Evolutionary conservation across 202 grass and related monocot genomes (phyloP).

Genomic region (Schoenoplectus tabernaemontani): DNA sequence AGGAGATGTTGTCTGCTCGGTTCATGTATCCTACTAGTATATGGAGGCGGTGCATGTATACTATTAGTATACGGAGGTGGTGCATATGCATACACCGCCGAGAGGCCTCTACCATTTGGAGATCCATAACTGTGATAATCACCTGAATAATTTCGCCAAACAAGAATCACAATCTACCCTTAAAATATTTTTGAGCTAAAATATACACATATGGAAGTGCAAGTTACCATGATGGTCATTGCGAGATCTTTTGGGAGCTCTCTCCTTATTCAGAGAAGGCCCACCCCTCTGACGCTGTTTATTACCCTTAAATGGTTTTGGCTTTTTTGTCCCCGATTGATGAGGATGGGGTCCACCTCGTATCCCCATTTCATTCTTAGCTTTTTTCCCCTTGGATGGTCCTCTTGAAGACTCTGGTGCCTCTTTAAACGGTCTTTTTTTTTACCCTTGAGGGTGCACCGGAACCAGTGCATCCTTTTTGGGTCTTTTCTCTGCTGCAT

Average conservation of each 20-base stretch:
- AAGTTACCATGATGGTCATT: background rate
- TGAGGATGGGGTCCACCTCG: background rate
- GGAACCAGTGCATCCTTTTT: background rate
- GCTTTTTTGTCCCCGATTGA: background rate
- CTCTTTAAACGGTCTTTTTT: constrained; percentile 9
- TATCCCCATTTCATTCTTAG: background rate
- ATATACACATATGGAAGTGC: background rate
- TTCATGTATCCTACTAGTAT: background rate
- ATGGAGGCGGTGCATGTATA: background rate
- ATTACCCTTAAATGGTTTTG: background rate
- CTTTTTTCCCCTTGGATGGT: constrained; percentile 13
- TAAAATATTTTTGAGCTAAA: background rate
- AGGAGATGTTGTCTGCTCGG: too few species aligned
- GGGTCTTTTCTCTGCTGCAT: background rate
- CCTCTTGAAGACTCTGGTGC: constrained; percentile 6
- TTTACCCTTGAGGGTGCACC: background rate
- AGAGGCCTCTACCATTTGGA: background rate
- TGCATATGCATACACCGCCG: background rate
- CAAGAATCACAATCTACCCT: background rate
- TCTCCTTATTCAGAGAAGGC: background rate
- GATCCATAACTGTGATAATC: background rate
- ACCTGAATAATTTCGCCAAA: constrained; percentile 1
- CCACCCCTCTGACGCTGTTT: background rate
- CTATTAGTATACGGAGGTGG: background rate
- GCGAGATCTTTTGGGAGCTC: constrained; percentile 2